These are phyloP conservation scores for Fusarium verrucosum DNA, from an alignment of 2,329 filamentous ascomycete species.

Conservation along the genomic window DNA sequence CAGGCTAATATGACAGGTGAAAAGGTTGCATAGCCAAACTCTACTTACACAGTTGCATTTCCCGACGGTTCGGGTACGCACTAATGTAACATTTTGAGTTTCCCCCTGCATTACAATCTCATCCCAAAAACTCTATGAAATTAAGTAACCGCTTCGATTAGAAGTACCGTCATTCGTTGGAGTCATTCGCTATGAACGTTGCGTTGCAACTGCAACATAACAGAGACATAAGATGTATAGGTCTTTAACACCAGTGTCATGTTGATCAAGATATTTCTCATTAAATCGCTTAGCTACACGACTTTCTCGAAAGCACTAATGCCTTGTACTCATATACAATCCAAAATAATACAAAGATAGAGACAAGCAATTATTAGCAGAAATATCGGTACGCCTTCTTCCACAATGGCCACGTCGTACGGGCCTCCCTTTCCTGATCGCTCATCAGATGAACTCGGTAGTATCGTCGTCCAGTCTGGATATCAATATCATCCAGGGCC, in stretches of 20 bases:
- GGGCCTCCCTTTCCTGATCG: constrained; percentile 80
- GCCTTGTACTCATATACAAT: not conserved
- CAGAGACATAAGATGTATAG: not conserved
- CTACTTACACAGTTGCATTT: not conserved
- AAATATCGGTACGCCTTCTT: constrained; percentile 78
- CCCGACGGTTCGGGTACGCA: not conserved
- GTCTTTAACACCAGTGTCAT: not conserved
- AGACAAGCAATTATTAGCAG: constrained; percentile 58
- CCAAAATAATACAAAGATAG: not conserved
- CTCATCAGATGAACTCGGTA: constrained; percentile 81
- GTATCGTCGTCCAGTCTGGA: constrained; percentile 84
- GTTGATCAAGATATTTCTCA: not conserved
- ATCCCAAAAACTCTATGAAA: not conserved
- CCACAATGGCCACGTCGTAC: constrained; percentile 75
- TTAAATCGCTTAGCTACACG: not conserved
- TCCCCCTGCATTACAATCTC: accelerated
- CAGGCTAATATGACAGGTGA: too few relatives aligned
- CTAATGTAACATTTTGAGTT: not conserved
- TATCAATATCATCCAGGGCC: constrained; percentile 77
- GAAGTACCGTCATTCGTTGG: accelerated
- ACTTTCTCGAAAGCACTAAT: not conserved
- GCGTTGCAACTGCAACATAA: not conserved
- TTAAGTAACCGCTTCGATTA: not conserved
- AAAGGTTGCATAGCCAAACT: not conserved
- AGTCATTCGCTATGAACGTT: accelerated